Conservation (phyloP, 1,139 yeast genomes). For the Yamadazyma taylorii region DNA sequence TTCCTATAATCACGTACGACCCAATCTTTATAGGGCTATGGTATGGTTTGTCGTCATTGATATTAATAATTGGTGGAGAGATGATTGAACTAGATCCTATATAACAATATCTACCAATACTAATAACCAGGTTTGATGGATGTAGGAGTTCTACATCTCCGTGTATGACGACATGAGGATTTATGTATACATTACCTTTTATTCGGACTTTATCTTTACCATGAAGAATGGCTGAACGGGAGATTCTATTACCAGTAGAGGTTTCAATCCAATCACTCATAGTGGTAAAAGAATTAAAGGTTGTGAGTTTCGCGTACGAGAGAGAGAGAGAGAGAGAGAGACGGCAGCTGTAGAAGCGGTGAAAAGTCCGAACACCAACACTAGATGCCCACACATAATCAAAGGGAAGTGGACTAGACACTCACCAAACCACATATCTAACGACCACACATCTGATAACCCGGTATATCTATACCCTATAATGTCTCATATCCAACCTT, state of each 20-base stretch:
- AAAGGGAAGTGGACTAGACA: too few relatives aligned
- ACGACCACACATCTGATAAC: too few relatives aligned
- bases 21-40: conserved; percentile 51
- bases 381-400: too few relatives aligned
- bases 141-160: conserved; percentile 39
- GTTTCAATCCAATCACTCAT: conserved; percentile 33
- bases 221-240: conserved; percentile 39
- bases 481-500: too few relatives aligned
- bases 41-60: conserved; percentile 9
- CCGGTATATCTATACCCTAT: too few relatives aligned
- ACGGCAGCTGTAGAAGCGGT: neutral
- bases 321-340: neutral
- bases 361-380: too few relatives aligned
- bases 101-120: conserved; percentile 54
- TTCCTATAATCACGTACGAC: conserved; percentile 56
- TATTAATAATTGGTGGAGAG: conserved; percentile 30
- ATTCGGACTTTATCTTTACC: conserved; percentile 28
- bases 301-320: conserved; percentile 21
- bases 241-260: conserved; percentile 56
- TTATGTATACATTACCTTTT: conserved; percentile 36
- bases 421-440: too few relatives aligned
- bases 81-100: conserved; percentile 31
- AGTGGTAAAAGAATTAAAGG: neutral
- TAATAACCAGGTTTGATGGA: conserved; percentile 33
- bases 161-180: conserved; percentile 28